Evolutionary conservation across 177 flowering plant species (phyloP), one percentile per base, ranked within the genome.

Genomic region (Vitis hybrid): DNA sequence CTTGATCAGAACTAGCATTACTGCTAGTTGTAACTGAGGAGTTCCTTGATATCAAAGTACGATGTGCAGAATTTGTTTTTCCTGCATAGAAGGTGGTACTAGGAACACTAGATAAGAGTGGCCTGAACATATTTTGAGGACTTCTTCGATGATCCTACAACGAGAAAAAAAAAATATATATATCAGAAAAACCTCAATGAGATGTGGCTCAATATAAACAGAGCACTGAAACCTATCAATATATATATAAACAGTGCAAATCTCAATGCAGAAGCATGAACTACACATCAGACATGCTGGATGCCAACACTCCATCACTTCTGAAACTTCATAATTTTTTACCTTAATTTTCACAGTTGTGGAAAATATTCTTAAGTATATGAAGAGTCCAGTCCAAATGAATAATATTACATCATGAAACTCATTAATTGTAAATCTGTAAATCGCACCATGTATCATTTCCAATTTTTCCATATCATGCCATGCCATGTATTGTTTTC

Each of bases 101-200:
- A 12, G 99, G 98, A 29, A 90, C 97, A 87, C 99, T 96, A 31
- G 97, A 90, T 66, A 93, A 77, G 59, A 96, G 93, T 64, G 99
- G 99, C 80, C 98, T 88, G 85, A 93, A 96, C 99, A 90, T 95
- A 75, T 85, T 92, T 70, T 84, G 99, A 62, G 94, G 93, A 72
- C 80, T 79, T 82, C 87, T 96, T 66, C 93, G 83, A 33, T 84
- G 81, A 74, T 95, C 98, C 99, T 93, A 71, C 82, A 83, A 22
- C 0, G 2, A 22, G n/a, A n/a, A n/a, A n/a, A n/a, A n/a, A n/a
- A n/a, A n/a, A n/a, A 22, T 22, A 22, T 22, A 22, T 22, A 22
- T 22, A 22, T 22, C 26, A 33, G 45, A 33, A 33, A 33, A 33
- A 33, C 45, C 45, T 33, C 45, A 5, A 33, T 5, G 8, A 33